Percentiles rank a stretch among this genome's conserved stretches.
Conservation (phyloP, 1,284 basidiomycete species). For the Anthracocystis setariae region DNA sequence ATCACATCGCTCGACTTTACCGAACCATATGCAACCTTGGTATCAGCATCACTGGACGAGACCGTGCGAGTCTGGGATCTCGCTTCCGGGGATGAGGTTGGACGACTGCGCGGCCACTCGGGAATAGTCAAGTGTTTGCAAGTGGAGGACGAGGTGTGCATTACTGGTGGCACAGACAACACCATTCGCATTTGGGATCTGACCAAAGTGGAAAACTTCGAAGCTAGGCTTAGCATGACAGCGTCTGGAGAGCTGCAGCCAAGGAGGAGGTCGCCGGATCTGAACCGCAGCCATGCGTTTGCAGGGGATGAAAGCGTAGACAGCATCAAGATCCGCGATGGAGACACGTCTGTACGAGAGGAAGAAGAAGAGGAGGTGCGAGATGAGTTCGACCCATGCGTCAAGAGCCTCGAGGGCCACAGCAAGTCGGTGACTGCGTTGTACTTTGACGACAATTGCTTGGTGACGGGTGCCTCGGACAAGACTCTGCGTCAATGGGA, state of each 20-base stretch:
- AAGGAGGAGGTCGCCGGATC: constrained; percentile 26
- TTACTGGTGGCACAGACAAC: constrained; percentile 89
- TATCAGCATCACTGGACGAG: constrained; percentile 76
- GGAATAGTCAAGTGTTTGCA: constrained; percentile 83
- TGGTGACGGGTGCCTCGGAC: constrained; percentile 96
- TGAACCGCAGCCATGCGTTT: constrained; percentile 14
- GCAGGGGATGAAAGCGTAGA: constrained; percentile 33
- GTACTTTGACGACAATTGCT: constrained; percentile 92
- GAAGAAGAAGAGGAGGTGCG: constrained; percentile 70
- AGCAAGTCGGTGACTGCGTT: constrained; percentile 89
- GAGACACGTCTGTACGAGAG: constrained; percentile 26
- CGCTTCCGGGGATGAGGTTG: constrained; percentile 71
- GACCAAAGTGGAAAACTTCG: constrained; percentile 63
- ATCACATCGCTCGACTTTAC: constrained; percentile 93
- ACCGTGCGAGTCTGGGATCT: constrained; percentile 86
- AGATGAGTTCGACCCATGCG: constrained; percentile 72
- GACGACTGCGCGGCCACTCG: constrained; percentile 59
- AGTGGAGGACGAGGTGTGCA: constrained; percentile 88
- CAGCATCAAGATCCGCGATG: constrained; percentile 45
- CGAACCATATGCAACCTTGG: constrained; percentile 93
- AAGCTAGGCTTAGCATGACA: constrained; percentile 52
- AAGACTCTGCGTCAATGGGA: constrained; percentile 99
- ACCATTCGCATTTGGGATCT: constrained; percentile 71
- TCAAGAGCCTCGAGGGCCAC: constrained; percentile 86
- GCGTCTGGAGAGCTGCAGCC: constrained; percentile 47